These are phyloP conservation scores for Carallia brachiata DNA, from an alignment of 345 rosid genomes.

Conservation along the genomic window DNA sequence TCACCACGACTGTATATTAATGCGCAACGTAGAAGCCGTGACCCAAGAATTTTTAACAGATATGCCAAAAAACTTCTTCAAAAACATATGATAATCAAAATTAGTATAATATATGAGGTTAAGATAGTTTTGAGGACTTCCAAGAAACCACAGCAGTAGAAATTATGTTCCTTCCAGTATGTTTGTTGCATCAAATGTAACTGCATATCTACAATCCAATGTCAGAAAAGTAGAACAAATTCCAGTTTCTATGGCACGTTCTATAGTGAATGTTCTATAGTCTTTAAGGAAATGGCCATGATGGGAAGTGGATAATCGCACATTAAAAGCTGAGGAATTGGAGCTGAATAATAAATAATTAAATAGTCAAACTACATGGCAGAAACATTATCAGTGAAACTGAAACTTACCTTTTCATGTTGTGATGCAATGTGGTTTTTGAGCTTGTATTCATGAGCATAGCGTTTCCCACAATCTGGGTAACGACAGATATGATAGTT, in stretches of 20 bases:
- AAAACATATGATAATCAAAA: neutral
- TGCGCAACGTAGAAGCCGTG: no score
- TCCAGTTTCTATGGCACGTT: no score
- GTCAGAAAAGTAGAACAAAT: no score
- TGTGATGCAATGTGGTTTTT: conserved; percentile 79
- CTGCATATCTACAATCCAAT: no score
- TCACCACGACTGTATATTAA: no score
- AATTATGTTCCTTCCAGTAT: neutral
- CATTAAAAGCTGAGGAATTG: neutral
- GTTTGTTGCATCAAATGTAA: neutral
- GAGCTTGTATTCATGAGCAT: conserved; percentile 97
- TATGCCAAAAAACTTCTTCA: neutral
- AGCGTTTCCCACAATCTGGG: conserved; percentile 92
- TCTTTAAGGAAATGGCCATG: no score
- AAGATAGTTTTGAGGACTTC: neutral
- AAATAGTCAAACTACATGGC: neutral
- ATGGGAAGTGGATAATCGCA: no score
- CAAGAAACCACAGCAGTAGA: neutral
- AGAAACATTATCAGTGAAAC: neutral
- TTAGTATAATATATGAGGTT: neutral
- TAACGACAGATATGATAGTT: conserved; percentile 93
- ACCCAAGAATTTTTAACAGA: no score
- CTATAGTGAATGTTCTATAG: no score
- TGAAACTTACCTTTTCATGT: conserved; percentile 70
- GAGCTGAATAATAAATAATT: neutral